Percentiles rank a stretch among this genome's conserved stretches.
These are phyloP conservation scores for carrot (Daucus carota) DNA, from an alignment of 129 eudicot genomes.

Conservation along the genomic window DH1_v3.0 NC_030385.2:9283501-9284000, in stretches of 20 bases:
- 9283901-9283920: background rate
- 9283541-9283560: conserved; percentile 72
- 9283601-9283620: conserved; percentile 26
- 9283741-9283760: background rate
- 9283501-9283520: conserved; percentile 69
- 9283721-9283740: background rate
- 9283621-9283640: conserved; percentile 37
- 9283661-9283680: conserved; percentile 55
- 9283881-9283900: background rate
- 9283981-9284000: background rate
- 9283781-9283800: background rate
- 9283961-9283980: too few species aligned
- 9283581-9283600: conserved; percentile 37
- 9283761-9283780: background rate
- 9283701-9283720: conserved; percentile 79
- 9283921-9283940: too few species aligned
- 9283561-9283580: conserved; percentile 41
- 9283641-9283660: conserved; percentile 62
- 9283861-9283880: background rate
- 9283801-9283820: background rate
- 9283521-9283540: conserved; percentile 76
- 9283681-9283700: conserved; percentile 58
- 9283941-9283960: too few species aligned
- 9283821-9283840: background rate
- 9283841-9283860: background rate